Evolutionary conservation across 1,284 basidiomycete genomes (phyloP), one percentile per base, ranked within the genome.

Genomic region (Hemileia vastatrix): DNA sequence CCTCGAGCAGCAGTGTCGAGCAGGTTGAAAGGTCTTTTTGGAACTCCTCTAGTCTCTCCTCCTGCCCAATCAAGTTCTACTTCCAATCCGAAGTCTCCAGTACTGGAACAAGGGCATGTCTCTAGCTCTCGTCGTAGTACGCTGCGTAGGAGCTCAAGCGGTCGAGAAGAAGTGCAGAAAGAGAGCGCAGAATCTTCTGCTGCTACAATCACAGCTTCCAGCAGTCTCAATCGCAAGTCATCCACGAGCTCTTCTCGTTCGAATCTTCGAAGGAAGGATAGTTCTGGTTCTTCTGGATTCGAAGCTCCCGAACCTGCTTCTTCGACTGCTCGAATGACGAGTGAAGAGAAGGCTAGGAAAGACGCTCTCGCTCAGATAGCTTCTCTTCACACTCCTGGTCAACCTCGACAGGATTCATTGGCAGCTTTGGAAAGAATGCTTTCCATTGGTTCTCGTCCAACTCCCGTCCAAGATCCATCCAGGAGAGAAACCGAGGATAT

Each of bases 361-460:
- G 66, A 67, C 33, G 68, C 66, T 4, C 64, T 69, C n/a, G 50
- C 64, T 0, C 68, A 69, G 64, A 69, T 67, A 19, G 68, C 68
- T 18, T 64, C 65, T 58, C 63, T 69, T 9, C 60, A 57, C 9
- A 56, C 64, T 2, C 52, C 64, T 6, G 40, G 59, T 2, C 45
- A 57, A 33, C 23, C 66, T 5, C 56, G 58, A 19, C 66, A 66
- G 32, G 66, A 69, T 44, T 69, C 66, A 6, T 52, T 69, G 4
- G 68, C 68, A 1, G 67, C 68, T 6, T 44, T 69, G 13, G 68
- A 69, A 36, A 49, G 68, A n/a, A 61, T 69, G 1, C 60, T 69
- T 6, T 40, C 36, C 13, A 15, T 40, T 40, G 36, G 36, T 15
- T 40, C 36, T 15, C 36, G 36, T 11, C 36, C 36, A 11, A 27